Evolutionary conservation across 176 grass and related monocot species (phyloP), one percentile per base, ranked within the genome.

Genomic region (Tillandsia leiboldiana): DNA sequence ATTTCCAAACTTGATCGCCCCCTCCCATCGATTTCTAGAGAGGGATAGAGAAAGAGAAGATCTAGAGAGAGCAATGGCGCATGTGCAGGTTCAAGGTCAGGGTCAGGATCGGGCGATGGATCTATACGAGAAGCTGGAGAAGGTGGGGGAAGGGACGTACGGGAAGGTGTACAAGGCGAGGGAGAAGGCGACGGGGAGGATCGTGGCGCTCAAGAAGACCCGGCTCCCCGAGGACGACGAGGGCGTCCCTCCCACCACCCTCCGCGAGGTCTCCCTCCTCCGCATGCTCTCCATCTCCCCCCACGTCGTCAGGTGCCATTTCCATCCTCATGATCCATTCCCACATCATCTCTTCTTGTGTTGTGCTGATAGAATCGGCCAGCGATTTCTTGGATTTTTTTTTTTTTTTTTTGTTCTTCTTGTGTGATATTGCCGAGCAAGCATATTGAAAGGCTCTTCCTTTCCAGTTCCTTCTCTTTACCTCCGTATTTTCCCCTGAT

Each of bases 81-180:
- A 49, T 5, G 8, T 15, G 27, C 29, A 23, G 56, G 29, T 3
- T 33, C 29, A 33, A 5, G 29, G 29, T 33, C 33, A 42, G 33
- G 33, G 33, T 42, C n/a, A 61, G 23, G 63, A 71, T n/a, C 86
- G 90, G 67, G 89, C 89, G 10, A 99, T 88, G 95, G 95, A 99
- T 58, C 77, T 85, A 78, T 99, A 99, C 77, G 95, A 99, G 90
- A 99, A 99, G 81, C 73, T 99, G 72, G 95, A 99, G 95, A 99
- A 99, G 75, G 95, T 99, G 2, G 95, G 95, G 15, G 95, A 99
- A 81, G 95, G 95, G 27, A 99, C 95, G 50, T 99, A 99, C 64
- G 95, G 95, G 9, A 99, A 99, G 90, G 95, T 99, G 66, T 99
- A 99, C 90, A 94, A 88, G 85, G 95, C 95, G 10, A 74, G 78